A percentile compares a stretch with the other conserved stretches of the same genome.
Conservation (phyloP, 768 basidiomycete genomes). For the Panaeolus papilionaceus region DNA sequence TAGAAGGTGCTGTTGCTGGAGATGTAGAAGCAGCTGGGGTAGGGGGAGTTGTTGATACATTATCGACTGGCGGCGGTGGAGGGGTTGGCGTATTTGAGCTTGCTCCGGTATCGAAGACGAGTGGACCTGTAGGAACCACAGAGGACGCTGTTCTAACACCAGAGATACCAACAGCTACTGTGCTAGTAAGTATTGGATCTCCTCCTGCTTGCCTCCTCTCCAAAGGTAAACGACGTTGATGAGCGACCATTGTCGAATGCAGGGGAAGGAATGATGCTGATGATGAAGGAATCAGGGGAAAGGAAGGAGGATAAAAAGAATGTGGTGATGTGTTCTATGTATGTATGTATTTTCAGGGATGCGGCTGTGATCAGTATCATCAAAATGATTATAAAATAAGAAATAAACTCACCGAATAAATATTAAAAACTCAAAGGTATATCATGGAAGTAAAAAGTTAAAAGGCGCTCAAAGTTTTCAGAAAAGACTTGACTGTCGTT, state of each 20-base stretch:
- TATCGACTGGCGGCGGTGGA: conserved; percentile 3
- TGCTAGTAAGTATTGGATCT: conserved; percentile 19
- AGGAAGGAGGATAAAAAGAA: conserved; percentile 20
- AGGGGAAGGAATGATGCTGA: background rate
- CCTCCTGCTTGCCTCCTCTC: background rate
- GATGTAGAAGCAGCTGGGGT: background rate
- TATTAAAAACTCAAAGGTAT: background rate
- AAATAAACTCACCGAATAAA: background rate
- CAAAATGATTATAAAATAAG: background rate
- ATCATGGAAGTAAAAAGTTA: background rate
- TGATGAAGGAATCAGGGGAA: conserved; percentile 13
- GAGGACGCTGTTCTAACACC: conserved; percentile 26
- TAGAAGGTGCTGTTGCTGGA: conserved; percentile 10
- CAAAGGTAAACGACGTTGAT: conserved; percentile 20
- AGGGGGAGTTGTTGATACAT: background rate
- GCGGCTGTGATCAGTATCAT: conserved; percentile 9
- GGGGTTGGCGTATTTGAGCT: background rate
- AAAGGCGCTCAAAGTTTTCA: background rate
- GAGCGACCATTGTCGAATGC: conserved; percentile 29
- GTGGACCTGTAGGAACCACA: conserved; percentile 21
- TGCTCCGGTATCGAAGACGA: conserved; percentile 16
- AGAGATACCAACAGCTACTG: conserved; percentile 24
- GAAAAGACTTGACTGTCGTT: background rate
- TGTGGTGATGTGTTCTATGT: conserved; percentile 17
- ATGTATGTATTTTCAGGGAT: conserved; percentile 1